Evolutionary conservation across 2,329 filamentous ascomycete species (phyloP), one percentile per base, ranked within the genome.

Genomic region (Cytospora chrysosperma): DNA sequence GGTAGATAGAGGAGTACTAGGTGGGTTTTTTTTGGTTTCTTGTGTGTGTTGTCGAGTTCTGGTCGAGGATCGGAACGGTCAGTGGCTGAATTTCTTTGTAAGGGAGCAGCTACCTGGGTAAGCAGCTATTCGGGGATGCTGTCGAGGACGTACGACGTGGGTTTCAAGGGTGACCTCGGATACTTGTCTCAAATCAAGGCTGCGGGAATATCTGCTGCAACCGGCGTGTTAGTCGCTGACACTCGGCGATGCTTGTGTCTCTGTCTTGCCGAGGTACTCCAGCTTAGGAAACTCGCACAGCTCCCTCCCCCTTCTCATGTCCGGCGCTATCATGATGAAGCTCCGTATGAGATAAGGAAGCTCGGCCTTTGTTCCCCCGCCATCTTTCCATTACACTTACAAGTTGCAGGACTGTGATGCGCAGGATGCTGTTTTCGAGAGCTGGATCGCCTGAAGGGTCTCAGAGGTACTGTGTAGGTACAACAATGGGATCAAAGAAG

Each of bases 1-100:
- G 74, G 67, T 67, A 68, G 69, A 67, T 59, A 65, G 61, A 59
- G 65, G 63, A 65, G 66, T 59, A 62, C 47, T 60, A 67, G 47
- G 65, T 47, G 26, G 34, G 12, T 34, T 4, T 54, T n/a, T n/a
- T n/a, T n/a, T n/a, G n/a, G n/a, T n/a, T n/a, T n/a, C n/a, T n/a
- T n/a, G n/a, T 40, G 37, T 19, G 17, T n/a, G 5, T 26, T 15
- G 50, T 49, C n/a, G 58, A 60, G 27, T 21, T 21, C 19, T 24
- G 43, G 2, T 24, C 13, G n/a, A 8, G 13, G 13, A n/a, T n/a
- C n/a, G n/a, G 10, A 8, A 13, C 43, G 10, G 43, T 47, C 19
- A 47, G 43, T 12, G n/a, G 24, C 43, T 47, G 28, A 9, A 9
- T 30, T 47, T 43, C 4, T 15, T 40, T 40, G 37, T 19, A 17